Base-by-base conservation (phyloP, 257 asterid genomes). In the Solanum verrucosum region DNA sequence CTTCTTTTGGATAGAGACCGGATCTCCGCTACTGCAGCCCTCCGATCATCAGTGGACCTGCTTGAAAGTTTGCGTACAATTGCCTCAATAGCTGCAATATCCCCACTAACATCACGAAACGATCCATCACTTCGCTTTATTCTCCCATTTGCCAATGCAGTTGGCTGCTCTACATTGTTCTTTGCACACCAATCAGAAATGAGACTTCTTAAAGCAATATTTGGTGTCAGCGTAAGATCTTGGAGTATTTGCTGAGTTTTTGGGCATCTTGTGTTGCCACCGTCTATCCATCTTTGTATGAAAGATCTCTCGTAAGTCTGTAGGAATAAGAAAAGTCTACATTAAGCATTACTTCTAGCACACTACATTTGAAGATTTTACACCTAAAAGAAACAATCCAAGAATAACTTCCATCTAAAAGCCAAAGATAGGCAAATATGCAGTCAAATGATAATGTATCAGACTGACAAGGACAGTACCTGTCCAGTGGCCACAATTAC, bases 271-370 rank as follows among this genome's bases (percentile, higher is more conserved):
- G 92, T 94, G 95, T 94, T 97, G 88, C 98, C 98, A 65, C 99
- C 93, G 75, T 96, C 98, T 78, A 97, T 94, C 99, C 99, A 97
- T 91, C 95, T 94, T 86, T 97, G 98, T 83, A 97, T 97, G 90
- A 93, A 97, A 49, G 98, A 96, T 92, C 99, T 93, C 93, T 97
- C 99, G 9, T 97, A 97, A 15, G 99, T 97, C 99, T 96, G 98
- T 83, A 89, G 87, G 49, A 81, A 49, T 42, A 67, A 34, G 84
- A 78, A 33, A 67, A 25, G 70, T 49, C 70, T 18, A 82, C 31
- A 29, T 49, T 79, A 44, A 79, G 67, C 18, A 79, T 44, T 27
- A 82, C 29, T 27, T 29, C 10, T 15, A 44, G 85, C 27, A 44
- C 20, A 15, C 10, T 27, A 79, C 67, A 79, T 44, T 79, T 79